A percentile compares a stretch with the other conserved stretches of the same genome.
Evolutionary conservation across 2,329 filamentous ascomycete genomes (phyloP).

Genomic region (Neofusicoccum parvum): DNA sequence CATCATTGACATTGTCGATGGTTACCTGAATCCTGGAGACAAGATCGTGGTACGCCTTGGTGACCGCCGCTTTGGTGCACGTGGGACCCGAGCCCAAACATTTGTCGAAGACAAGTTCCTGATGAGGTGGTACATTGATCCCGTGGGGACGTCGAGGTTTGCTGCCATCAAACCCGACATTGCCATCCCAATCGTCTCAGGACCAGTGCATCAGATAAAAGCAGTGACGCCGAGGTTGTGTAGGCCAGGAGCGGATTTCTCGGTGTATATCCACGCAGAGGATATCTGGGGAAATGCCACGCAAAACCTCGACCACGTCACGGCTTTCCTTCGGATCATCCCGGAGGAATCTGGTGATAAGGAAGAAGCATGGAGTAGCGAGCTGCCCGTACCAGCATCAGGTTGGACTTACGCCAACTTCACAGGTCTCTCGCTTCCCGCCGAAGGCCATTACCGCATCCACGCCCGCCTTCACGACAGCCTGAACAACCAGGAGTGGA

Average conservation of each 20-base stretch:
- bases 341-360: no score
- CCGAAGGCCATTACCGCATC: no score
- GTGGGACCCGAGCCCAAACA: conserved; percentile 38
- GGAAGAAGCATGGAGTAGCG: neutral
- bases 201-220: conserved; percentile 27
- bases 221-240: conserved; percentile 27
- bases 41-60: conserved; percentile 38
- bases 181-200: conserved; percentile 27
- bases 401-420: no score
- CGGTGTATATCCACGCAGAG: neutral
- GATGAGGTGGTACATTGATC: conserved; percentile 43
- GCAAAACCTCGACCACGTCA: conserved; percentile 11
- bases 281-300: conserved; percentile 35
- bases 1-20: conserved; percentile 33
- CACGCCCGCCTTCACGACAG: neutral
- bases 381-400: no score
- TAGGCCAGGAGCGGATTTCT: neutral
- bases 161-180: conserved; percentile 40
- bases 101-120: conserved; percentile 39
- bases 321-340: no score
- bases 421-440: no score
- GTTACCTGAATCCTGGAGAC: conserved; percentile 41
- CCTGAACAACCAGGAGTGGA: neutral
- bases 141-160: conserved; percentile 40
- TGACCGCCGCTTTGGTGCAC: conserved; percentile 35